Evolutionary conservation across 2,329 filamentous ascomycete genomes (phyloP), one percentile per base, ranked within the genome.

Genomic region (Raffaelea ambrosiae): DNA sequence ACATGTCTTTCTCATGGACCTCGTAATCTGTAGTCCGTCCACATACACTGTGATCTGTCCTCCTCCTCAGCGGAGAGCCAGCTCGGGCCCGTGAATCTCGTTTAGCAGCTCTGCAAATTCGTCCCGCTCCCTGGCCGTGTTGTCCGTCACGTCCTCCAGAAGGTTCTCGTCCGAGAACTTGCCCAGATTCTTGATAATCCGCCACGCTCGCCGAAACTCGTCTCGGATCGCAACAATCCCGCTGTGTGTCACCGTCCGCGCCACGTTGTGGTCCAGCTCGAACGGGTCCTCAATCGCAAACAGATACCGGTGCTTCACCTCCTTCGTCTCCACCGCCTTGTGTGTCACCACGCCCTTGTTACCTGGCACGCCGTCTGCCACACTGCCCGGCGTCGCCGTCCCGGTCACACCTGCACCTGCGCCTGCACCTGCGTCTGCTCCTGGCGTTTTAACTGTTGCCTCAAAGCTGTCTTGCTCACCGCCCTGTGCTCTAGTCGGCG

Each of bases 281-380:
- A 95, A 95, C 0, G 90, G 90, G 61, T 95, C 90, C 61, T 95
- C 90, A 51, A 96, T 90, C 29, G 88, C 87, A 55, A 95, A 86
- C 4, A 95, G 74, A 62, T 88, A 95, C 13, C 88, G 80, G 58
- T 89, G 80, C 2, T 86, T 79, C 14, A 91, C 75, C 58, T 89
- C 86, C 56, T 84, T 86, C 44, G 76, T 58, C 29, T 75, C 70
- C 5, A 59, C 59, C 11, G 60, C 53, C 45, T 66, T 68, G 3
- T 56, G 48, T 8, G 57, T 51, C 10, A 21, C 8, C 33, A 47
- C 11, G 38, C 40, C 26, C 36, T 49, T 33, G 46, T 33, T 31
- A 5, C 54, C 51, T 2, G 54, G 50, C 14, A 26, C 49, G 40
- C 47, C 43, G 3, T 44, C 19, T 19, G 54, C 49, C 22, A 41